Base-by-base conservation (phyloP, 331 rosid species). In the Malus hybrid region DNA sequence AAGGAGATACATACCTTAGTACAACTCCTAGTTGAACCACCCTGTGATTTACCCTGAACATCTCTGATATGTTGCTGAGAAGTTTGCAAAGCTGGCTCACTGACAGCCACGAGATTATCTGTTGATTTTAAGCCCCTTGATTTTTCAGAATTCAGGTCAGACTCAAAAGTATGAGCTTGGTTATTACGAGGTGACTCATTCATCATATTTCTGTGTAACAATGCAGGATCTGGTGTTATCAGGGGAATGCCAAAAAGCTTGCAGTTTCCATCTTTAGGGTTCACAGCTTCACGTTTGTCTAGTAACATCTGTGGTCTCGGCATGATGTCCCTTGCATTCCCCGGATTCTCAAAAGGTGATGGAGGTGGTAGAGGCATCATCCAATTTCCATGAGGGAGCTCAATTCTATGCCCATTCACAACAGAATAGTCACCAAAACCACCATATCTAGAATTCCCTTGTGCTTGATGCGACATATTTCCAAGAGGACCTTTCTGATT, bases 211-310 rank as follows among this genome's bases (percentile, higher is more conserved):
- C 80, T 82, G 24, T 79, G 84, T 15, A 78, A 50, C 28, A 65
- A 70, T 48, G 82, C 60, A 36, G 87, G 76, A n/a, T 82, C 96
- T 8, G 76, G 79, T 32, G 82, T 67, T 60, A 82, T 66, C 67
- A 95, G 99, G 59, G 97, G 88, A 78, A 89, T 80, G 50, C 99
- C 99, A 55, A 96, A 96, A 71, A 96, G 89, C 87, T 96, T 96
- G 86, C 71, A 90, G 71, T 88, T 87, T 29, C 90, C 84, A 71
- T 90, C 98, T 79, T 87, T 90, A 14, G 89, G 83, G 72, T 84
- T 90, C 16, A 78, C 70, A 70, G 79, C 69, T 67, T 87, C 97
- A 8, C 50, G 60, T 61, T 85, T 81, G 31, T 71, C 90, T 11
- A 59, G 69, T 18, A 81, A 36, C 7, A 76, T 31, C 46, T 87